Percentiles rank a stretch among this genome's conserved stretches.
phyloP scores from a whole-genome alignment of 225 moss, liverwort and hornwort genomes.

The Straminergon stramineum region DNA sequence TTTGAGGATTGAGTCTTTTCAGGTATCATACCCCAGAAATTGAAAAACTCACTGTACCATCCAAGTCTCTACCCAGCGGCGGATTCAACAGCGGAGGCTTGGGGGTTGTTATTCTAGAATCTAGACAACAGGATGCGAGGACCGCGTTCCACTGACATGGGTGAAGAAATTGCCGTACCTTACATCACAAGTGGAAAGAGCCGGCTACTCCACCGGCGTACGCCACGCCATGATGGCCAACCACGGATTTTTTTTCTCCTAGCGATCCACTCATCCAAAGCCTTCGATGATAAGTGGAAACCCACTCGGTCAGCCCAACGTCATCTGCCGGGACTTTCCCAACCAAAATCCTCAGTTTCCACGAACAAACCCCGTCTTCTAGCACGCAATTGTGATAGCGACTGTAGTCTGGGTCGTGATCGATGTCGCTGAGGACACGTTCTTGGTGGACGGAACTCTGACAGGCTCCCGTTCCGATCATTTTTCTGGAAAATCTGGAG shows the following conservation, averaged over 20 bases:
- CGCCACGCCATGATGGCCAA: not conserved
- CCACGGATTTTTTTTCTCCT: not conserved
- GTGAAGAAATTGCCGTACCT: not conserved
- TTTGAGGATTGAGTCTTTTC: not conserved
- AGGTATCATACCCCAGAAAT: not conserved
- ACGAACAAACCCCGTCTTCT: too few species aligned
- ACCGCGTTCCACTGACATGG: too few species aligned
- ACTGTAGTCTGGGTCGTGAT: not conserved
- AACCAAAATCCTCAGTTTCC: not conserved
- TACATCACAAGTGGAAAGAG: not conserved
- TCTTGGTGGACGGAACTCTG: not conserved
- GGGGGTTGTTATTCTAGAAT: not conserved
- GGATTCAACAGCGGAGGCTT: not conserved
- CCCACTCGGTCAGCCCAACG: not conserved
- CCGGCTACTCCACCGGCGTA: not conserved
- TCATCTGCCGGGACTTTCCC: not conserved
- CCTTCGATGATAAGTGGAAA: not conserved
- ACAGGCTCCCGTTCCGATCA: not conserved
- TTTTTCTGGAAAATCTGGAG: not conserved
- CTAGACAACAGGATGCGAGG: not conserved
- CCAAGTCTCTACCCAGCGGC: not conserved
- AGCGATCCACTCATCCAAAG: not conserved
- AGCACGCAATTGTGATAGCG: not conserved
- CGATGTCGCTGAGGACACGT: not conserved
- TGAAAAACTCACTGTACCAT: too few species aligned